A percentile compares a stretch with the other conserved stretches of the same genome.
Evolutionary conservation across 345 rosid genomes (phyloP).

Genomic region (Linum trigynum): DNA sequence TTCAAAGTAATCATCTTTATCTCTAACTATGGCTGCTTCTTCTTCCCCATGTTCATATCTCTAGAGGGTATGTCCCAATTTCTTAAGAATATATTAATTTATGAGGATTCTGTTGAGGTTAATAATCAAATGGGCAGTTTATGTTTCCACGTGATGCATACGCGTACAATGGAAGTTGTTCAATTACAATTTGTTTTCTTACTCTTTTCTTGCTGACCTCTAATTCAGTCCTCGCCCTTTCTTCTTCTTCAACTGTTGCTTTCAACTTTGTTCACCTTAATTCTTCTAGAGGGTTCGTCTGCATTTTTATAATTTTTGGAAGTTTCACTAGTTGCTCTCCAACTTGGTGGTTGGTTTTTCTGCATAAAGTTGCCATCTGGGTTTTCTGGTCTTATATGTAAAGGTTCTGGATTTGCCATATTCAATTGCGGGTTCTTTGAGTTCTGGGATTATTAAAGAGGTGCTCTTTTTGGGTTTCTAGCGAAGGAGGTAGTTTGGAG

Average conservation of each 20-base stretch:
- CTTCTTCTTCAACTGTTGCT: background rate
- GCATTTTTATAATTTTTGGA: background rate
- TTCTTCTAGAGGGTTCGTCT: background rate
- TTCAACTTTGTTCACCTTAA: background rate
- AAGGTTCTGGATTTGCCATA: too few species aligned
- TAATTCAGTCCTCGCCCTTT: too few species aligned
- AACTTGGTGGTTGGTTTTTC: background rate
- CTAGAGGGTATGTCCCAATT: background rate
- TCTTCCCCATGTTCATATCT: background rate
- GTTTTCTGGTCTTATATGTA: background rate
- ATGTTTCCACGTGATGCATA: background rate
- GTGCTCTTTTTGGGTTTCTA: too few species aligned
- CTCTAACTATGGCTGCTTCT: background rate
- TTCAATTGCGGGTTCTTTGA: background rate
- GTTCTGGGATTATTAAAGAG: too few species aligned
- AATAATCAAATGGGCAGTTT: background rate
- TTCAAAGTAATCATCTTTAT: too few species aligned
- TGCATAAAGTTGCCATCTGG: background rate
- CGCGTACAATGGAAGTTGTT: background rate
- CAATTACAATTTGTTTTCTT: background rate
- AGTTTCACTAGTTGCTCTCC: background rate
- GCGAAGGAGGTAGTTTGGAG: too few species aligned
- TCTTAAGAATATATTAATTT: background rate
- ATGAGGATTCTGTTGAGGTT: too few species aligned
- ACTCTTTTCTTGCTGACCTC: background rate